Evolutionary conservation across 2,329 filamentous ascomycete species (phyloP).

Genomic region (Aciculosporium take): DNA sequence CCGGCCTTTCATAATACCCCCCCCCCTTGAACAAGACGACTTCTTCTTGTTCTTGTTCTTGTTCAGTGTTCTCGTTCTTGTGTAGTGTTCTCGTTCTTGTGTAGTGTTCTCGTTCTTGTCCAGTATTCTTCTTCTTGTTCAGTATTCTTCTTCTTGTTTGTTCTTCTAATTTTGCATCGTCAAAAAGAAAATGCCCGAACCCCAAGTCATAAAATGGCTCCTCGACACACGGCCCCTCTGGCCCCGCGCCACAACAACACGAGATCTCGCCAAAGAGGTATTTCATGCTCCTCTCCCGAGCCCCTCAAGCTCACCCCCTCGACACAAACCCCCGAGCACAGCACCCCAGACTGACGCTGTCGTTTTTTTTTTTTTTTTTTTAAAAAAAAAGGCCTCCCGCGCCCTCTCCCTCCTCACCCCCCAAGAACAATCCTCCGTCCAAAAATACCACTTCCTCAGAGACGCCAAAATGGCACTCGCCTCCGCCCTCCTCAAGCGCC

Average conservation of each 20-base stretch:
- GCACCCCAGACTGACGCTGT: too few relatives aligned
- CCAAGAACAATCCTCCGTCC: slow-evolving; percentile 42
- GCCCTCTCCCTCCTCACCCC: slow-evolving; percentile 37
- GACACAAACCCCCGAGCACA: too few relatives aligned
- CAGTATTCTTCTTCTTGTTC: too few relatives aligned
- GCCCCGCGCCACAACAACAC: slow-evolving; percentile 35
- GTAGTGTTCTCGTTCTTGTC: too few relatives aligned
- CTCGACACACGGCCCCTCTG: slow-evolving; percentile 46
- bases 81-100: too few relatives aligned
- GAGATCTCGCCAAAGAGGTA: slow-evolving; percentile 32
- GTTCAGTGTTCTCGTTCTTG: too few relatives aligned
- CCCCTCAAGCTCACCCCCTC: not conserved
- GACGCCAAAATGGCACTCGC: slow-evolving; percentile 64
- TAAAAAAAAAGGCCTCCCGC: slow-evolving; percentile 38
- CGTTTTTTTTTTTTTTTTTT: too few relatives aligned
- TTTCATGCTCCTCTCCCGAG: not conserved
- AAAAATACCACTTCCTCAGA: slow-evolving; percentile 49
- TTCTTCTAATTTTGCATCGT: too few relatives aligned
- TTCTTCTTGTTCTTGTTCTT: too few relatives aligned
- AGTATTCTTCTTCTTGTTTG: too few relatives aligned
- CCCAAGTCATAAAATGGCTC: slow-evolving; percentile 43
- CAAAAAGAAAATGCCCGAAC: slow-evolving; percentile 6
- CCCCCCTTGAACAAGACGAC: too few relatives aligned
- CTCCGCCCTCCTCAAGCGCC: slow-evolving; percentile 61
- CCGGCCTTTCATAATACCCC: too few relatives aligned